These are phyloP conservation scores for Nemania sp. DNA, from an alignment of 2,329 filamentous ascomycete species.

Conservation along the genomic window DNA sequence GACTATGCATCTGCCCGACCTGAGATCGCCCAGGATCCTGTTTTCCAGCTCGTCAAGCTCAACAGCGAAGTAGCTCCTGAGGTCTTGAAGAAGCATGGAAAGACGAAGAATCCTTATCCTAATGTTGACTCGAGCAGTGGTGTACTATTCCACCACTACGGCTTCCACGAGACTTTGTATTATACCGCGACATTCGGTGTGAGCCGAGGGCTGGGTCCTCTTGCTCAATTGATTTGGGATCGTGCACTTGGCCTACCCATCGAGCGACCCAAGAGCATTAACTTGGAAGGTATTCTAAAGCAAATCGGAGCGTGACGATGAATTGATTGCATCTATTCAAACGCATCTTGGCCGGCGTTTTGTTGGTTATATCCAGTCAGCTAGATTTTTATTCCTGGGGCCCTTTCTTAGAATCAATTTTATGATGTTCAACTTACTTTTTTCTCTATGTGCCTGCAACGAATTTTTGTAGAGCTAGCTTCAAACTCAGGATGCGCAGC, in stretches of 20 bases:
- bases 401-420: conserved; percentile 14
- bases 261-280: conserved; percentile 97
- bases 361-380: conserved; percentile 34
- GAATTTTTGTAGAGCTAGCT: background rate
- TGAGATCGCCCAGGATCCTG: conserved; percentile 86
- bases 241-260: conserved; percentile 93
- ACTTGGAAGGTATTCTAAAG: conserved; percentile 86
- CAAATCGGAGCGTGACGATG: conserved; percentile 59
- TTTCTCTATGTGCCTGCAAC: background rate
- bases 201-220: conserved; percentile 80
- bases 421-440: conserved; percentile 17
- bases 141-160: conserved; percentile 97
- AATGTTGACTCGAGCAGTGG: conserved; percentile 96
- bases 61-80: conserved; percentile 92
- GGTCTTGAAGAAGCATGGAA: conserved; percentile 94
- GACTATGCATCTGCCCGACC: conserved; percentile 89
- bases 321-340: conserved; percentile 33
- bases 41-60: conserved; percentile 94
- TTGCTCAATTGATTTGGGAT: conserved; percentile 97
- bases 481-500: background rate
- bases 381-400: conserved; percentile 39
- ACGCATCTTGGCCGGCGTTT: conserved; percentile 36
- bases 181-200: conserved; percentile 83
- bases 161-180: conserved; percentile 96
- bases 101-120: conserved; percentile 97